Percentiles rank a stretch among this genome's conserved stretches.
Evolutionary conservation across 768 basidiomycete species (phyloP).

Genomic region (Leccinum boreale): DNA sequence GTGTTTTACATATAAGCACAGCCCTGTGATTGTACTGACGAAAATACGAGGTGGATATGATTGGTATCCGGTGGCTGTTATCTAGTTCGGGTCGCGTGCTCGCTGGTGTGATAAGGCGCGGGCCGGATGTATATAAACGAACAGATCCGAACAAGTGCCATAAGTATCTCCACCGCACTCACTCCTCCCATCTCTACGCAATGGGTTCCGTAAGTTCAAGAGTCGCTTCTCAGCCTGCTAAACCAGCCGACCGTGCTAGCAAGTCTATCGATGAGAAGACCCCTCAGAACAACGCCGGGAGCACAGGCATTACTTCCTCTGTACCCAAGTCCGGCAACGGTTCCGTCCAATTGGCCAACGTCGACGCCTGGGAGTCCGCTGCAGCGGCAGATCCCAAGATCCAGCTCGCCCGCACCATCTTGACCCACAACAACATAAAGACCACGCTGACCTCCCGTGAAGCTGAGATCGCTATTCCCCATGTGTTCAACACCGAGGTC

Average conservation of each 20-base stretch:
- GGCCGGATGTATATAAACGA: constrained; percentile 23
- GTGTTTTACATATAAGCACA: background rate
- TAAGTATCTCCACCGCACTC: constrained; percentile 3
- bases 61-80: background rate
- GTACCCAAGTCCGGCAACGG: constrained; percentile 51
- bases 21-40: background rate
- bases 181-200: background rate
- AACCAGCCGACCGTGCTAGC: constrained; percentile 16
- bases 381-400: constrained; percentile 56
- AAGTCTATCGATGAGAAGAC: constrained; percentile 29
- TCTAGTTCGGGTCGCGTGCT: constrained; percentile 12
- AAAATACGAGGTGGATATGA: background rate
- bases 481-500: constrained; percentile 80
- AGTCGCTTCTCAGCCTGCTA: constrained; percentile 16
- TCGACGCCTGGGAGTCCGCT: constrained; percentile 66
- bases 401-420: constrained; percentile 72
- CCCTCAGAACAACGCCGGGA: background rate
- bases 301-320: background rate
- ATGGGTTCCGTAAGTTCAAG: constrained; percentile 30
- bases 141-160: constrained; percentile 10
- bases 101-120: constrained; percentile 15
- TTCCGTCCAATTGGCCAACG: constrained; percentile 52
- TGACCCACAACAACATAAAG: constrained; percentile 66
- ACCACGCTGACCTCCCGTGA: constrained; percentile 61
- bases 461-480: constrained; percentile 58